phyloP scores from a whole-genome alignment of 2,329 filamentous ascomycete genomes.

The Neopestalotiopsis sp. region DNA sequence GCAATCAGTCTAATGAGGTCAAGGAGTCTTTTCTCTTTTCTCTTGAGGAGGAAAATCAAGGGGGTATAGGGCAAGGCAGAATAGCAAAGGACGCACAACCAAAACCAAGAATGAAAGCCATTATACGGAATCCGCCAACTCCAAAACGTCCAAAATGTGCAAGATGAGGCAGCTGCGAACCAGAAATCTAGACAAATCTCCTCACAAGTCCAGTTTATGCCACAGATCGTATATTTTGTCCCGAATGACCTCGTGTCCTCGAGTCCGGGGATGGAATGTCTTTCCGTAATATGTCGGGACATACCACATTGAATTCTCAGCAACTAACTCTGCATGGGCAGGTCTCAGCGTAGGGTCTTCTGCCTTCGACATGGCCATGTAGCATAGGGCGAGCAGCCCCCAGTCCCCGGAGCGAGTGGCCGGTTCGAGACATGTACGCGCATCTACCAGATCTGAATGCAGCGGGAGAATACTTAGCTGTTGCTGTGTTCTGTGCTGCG shows the following conservation, averaged over 20 bases:
- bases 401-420: slow-evolving; percentile 46
- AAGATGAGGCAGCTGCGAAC: not conserved
- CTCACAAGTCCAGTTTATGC: slow-evolving; percentile 26
- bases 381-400: slow-evolving; percentile 48
- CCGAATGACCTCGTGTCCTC: slow-evolving; percentile 44
- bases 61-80: not conserved
- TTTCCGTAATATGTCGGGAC: slow-evolving; percentile 53
- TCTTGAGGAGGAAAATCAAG: not conserved
- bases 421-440: slow-evolving; percentile 39
- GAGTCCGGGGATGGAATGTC: slow-evolving; percentile 49
- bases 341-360: slow-evolving; percentile 41
- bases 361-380: slow-evolving; percentile 48
- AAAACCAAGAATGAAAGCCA: not conserved
- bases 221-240: slow-evolving; percentile 41
- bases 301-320: slow-evolving; percentile 49
- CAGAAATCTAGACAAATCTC: not conserved
- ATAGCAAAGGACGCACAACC: not conserved
- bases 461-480: slow-evolving; percentile 30
- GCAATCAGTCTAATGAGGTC: not conserved
- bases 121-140: not conserved
- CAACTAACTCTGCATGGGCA: slow-evolving; percentile 31
- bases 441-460: slow-evolving; percentile 42
- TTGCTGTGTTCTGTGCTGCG: not conserved
- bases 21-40: not conserved
- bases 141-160: not conserved